phyloP scores from a whole-genome alignment of 139 green algal species.

The Edaphochlamys debaryana region DNA sequence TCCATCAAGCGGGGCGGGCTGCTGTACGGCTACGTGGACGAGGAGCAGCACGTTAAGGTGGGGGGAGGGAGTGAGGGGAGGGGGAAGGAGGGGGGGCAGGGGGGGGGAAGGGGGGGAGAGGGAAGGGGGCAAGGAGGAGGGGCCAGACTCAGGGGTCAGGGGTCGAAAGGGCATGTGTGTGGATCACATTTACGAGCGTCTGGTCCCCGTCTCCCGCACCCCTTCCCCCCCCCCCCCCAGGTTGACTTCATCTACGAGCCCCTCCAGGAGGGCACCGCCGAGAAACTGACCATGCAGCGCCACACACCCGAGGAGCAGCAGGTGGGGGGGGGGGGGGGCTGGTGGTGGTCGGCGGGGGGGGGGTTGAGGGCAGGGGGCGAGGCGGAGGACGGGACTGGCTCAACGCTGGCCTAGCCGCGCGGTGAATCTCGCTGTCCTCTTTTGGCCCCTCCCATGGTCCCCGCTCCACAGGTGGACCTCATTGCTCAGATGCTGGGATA shows the following conservation, averaged over 20 bases:
- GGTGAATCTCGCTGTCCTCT: neutral
- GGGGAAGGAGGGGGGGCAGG: too few species aligned
- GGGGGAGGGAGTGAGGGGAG: too few species aligned
- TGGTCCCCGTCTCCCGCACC: too few species aligned
- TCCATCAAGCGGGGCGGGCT: slow-evolving; percentile 93
- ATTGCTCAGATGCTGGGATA: slow-evolving; percentile 58
- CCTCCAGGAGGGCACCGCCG: slow-evolving; percentile 54
- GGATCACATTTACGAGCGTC: too few species aligned
- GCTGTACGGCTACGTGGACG: slow-evolving; percentile 90
- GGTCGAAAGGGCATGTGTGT: too few species aligned
- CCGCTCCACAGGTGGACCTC: slow-evolving; percentile 54
- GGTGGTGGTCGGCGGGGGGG: too few species aligned
- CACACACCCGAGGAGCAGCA: slow-evolving; percentile 55
- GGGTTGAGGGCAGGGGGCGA: too few species aligned
- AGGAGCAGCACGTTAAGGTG: slow-evolving; percentile 72
- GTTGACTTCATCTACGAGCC: slow-evolving; percentile 90
- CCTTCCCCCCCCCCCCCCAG: slow-evolving; percentile 14
- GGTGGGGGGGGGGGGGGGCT: neutral
- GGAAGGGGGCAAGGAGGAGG: too few species aligned
- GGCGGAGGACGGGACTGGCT: too few species aligned
- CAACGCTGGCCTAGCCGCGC: neutral
- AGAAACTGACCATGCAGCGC: slow-evolving; percentile 40
- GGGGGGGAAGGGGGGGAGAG: too few species aligned
- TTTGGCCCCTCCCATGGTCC: too few species aligned
- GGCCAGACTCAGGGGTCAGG: too few species aligned